Base-by-base conservation (phyloP, 2,329 filamentous ascomycete genomes). In the Fusarium lateritium region DNA sequence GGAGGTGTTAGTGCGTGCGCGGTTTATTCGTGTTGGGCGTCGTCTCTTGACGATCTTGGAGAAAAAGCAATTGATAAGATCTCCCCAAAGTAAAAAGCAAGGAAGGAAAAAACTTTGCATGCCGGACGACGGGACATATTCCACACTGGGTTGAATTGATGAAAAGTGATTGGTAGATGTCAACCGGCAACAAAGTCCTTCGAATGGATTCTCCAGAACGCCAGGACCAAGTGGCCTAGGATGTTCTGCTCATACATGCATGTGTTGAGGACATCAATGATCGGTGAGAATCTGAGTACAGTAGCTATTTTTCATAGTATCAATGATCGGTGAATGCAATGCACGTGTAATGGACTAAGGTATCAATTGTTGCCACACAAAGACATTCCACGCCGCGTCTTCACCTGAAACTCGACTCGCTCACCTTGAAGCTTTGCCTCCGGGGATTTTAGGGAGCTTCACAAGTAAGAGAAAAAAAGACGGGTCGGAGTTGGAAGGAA, bases 381-480 rank as follows among this genome's bases (percentile, higher is more conserved):
- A 49, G 19, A 36, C 28, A 24, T 50, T 38, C 33, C 43, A 57
- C 43, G 33, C 47, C 46, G 43, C 51, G 42, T 38, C 39, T 50
- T 62, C 42, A 66, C 63, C 63, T 70, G 36, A 39, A 51, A 33
- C 24, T 54, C 53, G 44, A 34, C 24, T 52, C 22, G 26, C 40
- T 56, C 40, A 50, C 38, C 31, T 46, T 42, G 53, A 60, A 43
- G 46, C 34, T 45, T 65, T 45, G 36, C 34, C 45, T 56, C 56
- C 67, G 67, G 67, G 53, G 53, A 36, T 66, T 64, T 24, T 51
- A 68, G 64, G 67, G 54, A 62, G 61, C 45, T 43, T 65, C 31
- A 53, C 38, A 58, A 62, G 36, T 49, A 56, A 58, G 46, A 69
- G 64, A 69, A 70, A 70, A 71, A 62, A 33, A 62, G 51, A 57